These are phyloP conservation scores for Syncephalastrum monosporum DNA, from an alignment of 371 early-diverging fungal species.

Conservation along the genomic window DNA sequence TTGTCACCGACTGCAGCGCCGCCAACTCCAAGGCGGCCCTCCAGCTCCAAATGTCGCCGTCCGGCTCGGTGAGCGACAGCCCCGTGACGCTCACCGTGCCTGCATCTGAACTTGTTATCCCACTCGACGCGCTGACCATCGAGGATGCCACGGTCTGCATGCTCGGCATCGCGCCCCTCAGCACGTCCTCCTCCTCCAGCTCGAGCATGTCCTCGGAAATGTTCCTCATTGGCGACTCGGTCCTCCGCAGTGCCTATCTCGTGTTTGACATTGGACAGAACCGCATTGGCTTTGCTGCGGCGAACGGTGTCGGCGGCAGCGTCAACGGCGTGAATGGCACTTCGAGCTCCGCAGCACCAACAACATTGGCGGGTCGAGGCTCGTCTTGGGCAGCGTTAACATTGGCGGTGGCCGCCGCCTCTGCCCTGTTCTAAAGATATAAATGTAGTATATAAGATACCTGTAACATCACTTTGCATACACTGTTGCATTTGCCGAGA, in stretches of 20 bases:
- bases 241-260: constrained; percentile 36
- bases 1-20: constrained; percentile 23
- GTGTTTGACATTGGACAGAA: constrained; percentile 43
- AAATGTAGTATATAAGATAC: too few relatives aligned
- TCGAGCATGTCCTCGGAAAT: constrained; percentile 16
- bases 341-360: neutral
- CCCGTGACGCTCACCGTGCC: constrained; percentile 30
- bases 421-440: too few relatives aligned
- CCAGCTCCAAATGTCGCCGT: constrained; percentile 19
- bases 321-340: constrained; percentile 22
- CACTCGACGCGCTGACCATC: constrained; percentile 22
- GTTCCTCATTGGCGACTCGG: constrained; percentile 37
- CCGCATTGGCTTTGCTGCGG: constrained; percentile 40
- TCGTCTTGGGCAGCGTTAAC: too few relatives aligned
- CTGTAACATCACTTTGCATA: too few relatives aligned
- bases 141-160: constrained; percentile 25
- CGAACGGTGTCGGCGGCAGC: constrained; percentile 21
- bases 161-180: constrained; percentile 41
- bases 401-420: too few relatives aligned
- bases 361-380: neutral
- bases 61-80: constrained; percentile 2
- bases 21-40: constrained; percentile 15
- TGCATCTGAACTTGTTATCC: constrained; percentile 36
- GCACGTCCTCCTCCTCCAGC: neutral
- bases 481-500: too few relatives aligned